Percentiles rank a stretch among this genome's conserved stretches.
Conservation (phyloP, 2,329 filamentous ascomycete species). For the Calonectria fujianensis region DNA sequence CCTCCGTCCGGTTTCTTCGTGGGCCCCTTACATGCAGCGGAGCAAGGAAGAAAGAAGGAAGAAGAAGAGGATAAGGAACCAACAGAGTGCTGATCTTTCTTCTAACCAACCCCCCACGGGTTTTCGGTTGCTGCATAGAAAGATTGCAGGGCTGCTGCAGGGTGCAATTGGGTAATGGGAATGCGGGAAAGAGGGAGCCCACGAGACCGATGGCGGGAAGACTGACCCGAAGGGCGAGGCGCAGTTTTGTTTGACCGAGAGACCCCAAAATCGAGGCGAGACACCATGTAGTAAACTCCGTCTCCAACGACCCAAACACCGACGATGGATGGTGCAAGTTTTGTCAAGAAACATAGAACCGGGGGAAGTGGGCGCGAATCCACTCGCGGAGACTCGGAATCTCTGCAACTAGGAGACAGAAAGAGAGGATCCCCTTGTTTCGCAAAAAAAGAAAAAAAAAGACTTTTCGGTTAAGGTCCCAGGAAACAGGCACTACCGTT, state of each 20-base stretch:
- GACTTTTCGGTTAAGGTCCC: background rate
- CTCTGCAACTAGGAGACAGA: constrained; percentile 15
- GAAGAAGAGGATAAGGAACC: background rate
- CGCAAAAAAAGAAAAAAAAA: background rate
- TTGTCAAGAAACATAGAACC: background rate
- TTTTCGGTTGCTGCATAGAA: background rate
- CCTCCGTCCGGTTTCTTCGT: constrained; percentile 14
- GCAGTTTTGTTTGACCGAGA: background rate
- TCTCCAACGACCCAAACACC: background rate
- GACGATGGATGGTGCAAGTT: constrained; percentile 1
- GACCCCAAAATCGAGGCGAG: background rate
- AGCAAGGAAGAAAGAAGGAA: background rate
- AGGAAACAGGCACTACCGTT: constrained; percentile 19
- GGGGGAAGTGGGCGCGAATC: background rate
- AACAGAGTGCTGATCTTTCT: background rate
- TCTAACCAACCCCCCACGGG: background rate
- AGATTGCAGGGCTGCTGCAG: constrained; percentile 17
- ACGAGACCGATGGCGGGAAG: background rate
- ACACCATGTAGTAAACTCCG: background rate
- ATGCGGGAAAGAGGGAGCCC: background rate
- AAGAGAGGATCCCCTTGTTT: constrained; percentile 5
- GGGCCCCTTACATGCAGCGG: constrained; percentile 10
- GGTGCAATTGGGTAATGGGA: constrained; percentile 8
- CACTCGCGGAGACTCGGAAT: background rate
- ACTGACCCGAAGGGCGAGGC: background rate